Evolutionary conservation across 306 rosid species (phyloP).

Genomic region (Gastrolobium bilobum): DNA sequence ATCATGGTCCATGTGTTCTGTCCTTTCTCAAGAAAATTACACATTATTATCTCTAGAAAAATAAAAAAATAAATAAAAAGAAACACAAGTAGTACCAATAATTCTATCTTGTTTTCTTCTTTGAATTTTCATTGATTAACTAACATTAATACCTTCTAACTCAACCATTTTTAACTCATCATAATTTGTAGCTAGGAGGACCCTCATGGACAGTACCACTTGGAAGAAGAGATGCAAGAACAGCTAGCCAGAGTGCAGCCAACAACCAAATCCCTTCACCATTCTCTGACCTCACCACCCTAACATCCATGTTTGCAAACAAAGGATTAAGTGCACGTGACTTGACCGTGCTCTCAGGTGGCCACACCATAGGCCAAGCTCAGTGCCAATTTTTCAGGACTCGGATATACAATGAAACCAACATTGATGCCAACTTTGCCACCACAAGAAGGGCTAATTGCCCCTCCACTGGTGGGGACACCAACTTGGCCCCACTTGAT

Average conservation of each 20-base stretch:
- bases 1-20: neutral
- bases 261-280: constrained; percentile 65
- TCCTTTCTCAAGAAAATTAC: neutral
- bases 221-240: neutral
- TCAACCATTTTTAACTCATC: too few relatives aligned
- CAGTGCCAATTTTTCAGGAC: constrained; percentile 55
- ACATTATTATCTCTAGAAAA: neutral
- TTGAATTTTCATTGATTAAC: neutral
- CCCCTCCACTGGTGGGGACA: constrained; percentile 55
- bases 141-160: too few relatives aligned
- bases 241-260: constrained; percentile 60
- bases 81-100: too few relatives aligned
- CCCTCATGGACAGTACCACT: too few relatives aligned
- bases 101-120: neutral
- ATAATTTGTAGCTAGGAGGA: too few relatives aligned
- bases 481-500: constrained; percentile 67
- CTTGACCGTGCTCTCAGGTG: constrained; percentile 68
- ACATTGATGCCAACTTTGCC: constrained; percentile 63
- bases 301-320: constrained; percentile 46
- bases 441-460: constrained; percentile 50
- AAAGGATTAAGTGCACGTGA: constrained; percentile 55
- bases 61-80: too few relatives aligned
- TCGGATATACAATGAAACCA: constrained; percentile 67
- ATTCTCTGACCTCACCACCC: constrained; percentile 50
- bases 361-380: constrained; percentile 62